Evolutionary conservation across 2,329 filamentous ascomycete genomes (phyloP), one percentile per base, ranked within the genome.

Genomic region (Monosporascus sp.): DNA sequence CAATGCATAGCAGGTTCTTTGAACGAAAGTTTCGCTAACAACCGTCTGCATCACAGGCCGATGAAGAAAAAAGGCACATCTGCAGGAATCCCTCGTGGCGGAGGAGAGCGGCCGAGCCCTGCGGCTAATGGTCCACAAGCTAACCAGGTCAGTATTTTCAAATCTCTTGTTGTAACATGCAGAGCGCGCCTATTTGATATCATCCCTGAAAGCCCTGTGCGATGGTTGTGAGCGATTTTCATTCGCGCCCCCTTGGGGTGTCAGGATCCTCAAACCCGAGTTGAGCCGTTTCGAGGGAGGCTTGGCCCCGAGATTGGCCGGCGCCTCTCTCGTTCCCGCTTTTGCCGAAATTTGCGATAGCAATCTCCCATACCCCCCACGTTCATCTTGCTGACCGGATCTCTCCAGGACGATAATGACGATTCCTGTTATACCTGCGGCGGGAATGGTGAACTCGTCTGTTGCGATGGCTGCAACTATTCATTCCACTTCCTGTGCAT

Each of bases 401-500:
- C 57, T 47, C 46, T 37, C 55, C 68, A 81, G 77, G 76, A 82
- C 61, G 87, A 96, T 57, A 96, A 96, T 70, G 90, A 94, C 69
- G 93, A 97, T 69, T 87, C 88, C 66, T 99, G 93, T 75, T 87
- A 87, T 56, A 84, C 90, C 46, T 99, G 94, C 73, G 84, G 87
- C 64, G 88, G 88, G 58, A 88, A 84, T 60, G 93, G 93, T 53
- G 84, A 90, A 61, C 81, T 99, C 58, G 80, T 97, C 59, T 97
- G 92, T 73, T 99, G 94, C 71, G 94, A 97, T 73, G 89, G 88
- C 57, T 99, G 94, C 73, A 83, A 87, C 55, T 84, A 90, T 60
- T 90, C 92, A 6, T 97, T 95, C 72, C 94, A 97, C 71, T 90
- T 94, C 68, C 80, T 83, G 55, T 97, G 94, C 69, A 83, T 94